Evolutionary conservation across 345 rosid genomes (phyloP), one percentile per base, ranked within the genome.

Genomic region (Orychophragmus violaceus): DNA sequence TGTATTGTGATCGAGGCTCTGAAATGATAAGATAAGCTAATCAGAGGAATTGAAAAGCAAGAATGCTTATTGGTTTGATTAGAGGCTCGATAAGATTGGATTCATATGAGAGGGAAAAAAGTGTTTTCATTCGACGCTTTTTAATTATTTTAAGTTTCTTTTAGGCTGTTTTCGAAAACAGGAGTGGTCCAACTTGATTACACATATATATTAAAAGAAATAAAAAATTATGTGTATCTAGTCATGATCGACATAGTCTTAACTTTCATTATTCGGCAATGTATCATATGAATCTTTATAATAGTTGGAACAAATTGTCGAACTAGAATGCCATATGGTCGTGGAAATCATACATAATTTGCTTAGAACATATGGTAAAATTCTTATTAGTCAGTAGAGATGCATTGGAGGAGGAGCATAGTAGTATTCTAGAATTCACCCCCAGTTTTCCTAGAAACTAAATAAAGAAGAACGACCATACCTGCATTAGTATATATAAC

Each of bases 1-100:
- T 30, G 16, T 5, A 29, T 9, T 44, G 23, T 49, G 44, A 35
- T 62, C 19, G 48, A 63, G 70, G 70, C 76, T 54, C 55, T 45
- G 14, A 29, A 28, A 42, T 59, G 77, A 73, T 73, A 59, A 69
- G 61, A 69, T 66, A 73, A 73, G 77, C 77, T n/a, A 59, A 29
- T 8, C 49, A 50, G 67, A 51, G 25, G 10, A 66, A 51, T n/a
- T 66, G 67, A 66, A 65, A 73, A 66, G 77, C 62, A 50, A 59
- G 62, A 51, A 65, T 73, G 67, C 77, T 73, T 73, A 73, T 73
- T 66, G 77, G 77, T 51, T 59, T 73, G 67, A 59, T 59, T 66
- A 59, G 62, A 65, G 53, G 67, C 61, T 37, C 66, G 62, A 73
- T 73, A 59, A 72, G 72, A 53, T 59, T 39, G 4, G 67, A 14